Evolutionary conservation across 2,329 filamentous ascomycete species (phyloP).

Genomic region (Thelonectria olida): DNA sequence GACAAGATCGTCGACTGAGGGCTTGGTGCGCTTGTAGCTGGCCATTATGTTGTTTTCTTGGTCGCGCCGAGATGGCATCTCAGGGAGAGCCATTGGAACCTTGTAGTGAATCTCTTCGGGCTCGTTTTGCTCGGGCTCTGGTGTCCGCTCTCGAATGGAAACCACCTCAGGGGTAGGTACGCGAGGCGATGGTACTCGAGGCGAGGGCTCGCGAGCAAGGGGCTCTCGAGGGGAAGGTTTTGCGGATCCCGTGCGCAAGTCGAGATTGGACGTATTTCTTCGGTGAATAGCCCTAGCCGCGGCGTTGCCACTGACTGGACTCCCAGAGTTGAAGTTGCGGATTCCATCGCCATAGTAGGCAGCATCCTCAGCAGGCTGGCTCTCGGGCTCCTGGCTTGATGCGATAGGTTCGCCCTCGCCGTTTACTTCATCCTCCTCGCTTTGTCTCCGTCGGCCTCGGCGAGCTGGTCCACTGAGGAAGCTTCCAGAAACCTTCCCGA

Average conservation of each 20-base stretch:
- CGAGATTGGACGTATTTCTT: constrained; percentile 50
- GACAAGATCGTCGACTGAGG: constrained; percentile 60
- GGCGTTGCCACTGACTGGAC: constrained; percentile 62
- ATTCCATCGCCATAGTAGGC: constrained; percentile 55
- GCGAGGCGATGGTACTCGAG: constrained; percentile 3
- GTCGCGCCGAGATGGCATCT: constrained; percentile 72
- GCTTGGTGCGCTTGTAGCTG: constrained; percentile 71
- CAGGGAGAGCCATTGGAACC: constrained; percentile 50
- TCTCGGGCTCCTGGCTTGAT: constrained; percentile 54
- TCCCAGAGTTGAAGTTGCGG: constrained; percentile 65
- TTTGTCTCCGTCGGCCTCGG: constrained; percentile 68
- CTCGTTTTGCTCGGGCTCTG: constrained; percentile 44
- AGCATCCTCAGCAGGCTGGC: constrained; percentile 50
- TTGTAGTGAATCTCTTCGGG: constrained; percentile 59
- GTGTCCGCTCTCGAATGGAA: constrained; percentile 26
- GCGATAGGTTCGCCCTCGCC: constrained; percentile 52
- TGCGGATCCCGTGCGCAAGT: constrained; percentile 45
- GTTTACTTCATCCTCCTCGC: constrained; percentile 60
- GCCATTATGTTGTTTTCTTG: constrained; percentile 86
- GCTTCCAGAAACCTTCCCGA: constrained; percentile 78
- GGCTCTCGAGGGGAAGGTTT: constrained; percentile 44
- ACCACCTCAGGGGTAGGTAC: not conserved
- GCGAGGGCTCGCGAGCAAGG: constrained; percentile 24
- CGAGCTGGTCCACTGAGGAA: constrained; percentile 84
- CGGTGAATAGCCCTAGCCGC: constrained; percentile 53